phyloP scores from a whole-genome alignment of 495 filamentous ascomycete genomes.

The Neurospora sp. region DNA sequence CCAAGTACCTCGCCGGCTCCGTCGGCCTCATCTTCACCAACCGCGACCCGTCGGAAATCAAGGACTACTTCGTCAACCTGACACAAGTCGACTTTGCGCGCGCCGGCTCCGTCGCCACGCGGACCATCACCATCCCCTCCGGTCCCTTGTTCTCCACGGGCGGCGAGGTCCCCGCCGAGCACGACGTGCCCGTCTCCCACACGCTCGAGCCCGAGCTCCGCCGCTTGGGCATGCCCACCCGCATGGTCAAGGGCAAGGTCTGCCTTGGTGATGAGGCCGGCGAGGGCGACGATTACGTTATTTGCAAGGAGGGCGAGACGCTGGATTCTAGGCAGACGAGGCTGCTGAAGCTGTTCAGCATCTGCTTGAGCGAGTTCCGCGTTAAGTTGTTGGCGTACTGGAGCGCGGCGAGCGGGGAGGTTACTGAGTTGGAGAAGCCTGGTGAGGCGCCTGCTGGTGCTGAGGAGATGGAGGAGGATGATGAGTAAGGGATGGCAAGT shows the following conservation, averaged over 20 bases:
- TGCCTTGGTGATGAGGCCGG: conserved; percentile 55
- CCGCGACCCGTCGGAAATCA: conserved; percentile 51
- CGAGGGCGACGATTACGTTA: conserved; percentile 46
- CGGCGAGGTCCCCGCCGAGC: conserved; percentile 60
- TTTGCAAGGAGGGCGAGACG: conserved; percentile 73
- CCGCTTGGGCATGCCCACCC: conserved; percentile 77
- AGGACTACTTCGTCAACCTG: conserved; percentile 56
- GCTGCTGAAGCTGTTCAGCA: conserved; percentile 86
- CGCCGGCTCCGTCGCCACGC: conserved; percentile 64
- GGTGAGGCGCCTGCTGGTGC: conserved; percentile 30
- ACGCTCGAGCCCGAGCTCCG: conserved; percentile 79
- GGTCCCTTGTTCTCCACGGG: conserved; percentile 69
- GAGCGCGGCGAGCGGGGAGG: conserved; percentile 46
- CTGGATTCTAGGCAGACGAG: conserved; percentile 84
- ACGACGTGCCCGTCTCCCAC: conserved; percentile 81
- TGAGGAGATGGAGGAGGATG: conserved; percentile 17
- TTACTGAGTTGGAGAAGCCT: conserved; percentile 48
- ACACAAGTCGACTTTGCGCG: conserved; percentile 74
- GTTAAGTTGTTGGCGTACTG: conserved; percentile 69
- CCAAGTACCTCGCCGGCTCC: conserved; percentile 62
- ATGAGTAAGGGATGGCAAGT: background rate
- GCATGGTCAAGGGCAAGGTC: conserved; percentile 79
- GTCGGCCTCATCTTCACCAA: conserved; percentile 88
- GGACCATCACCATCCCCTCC: conserved; percentile 65
- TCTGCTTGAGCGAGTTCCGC: conserved; percentile 78